A percentile compares a stretch with the other conserved stretches of the same genome.
Evolutionary conservation across 2,329 filamentous ascomycete genomes (phyloP).

Genomic region (Lasiodiplodia theobromae): DNA sequence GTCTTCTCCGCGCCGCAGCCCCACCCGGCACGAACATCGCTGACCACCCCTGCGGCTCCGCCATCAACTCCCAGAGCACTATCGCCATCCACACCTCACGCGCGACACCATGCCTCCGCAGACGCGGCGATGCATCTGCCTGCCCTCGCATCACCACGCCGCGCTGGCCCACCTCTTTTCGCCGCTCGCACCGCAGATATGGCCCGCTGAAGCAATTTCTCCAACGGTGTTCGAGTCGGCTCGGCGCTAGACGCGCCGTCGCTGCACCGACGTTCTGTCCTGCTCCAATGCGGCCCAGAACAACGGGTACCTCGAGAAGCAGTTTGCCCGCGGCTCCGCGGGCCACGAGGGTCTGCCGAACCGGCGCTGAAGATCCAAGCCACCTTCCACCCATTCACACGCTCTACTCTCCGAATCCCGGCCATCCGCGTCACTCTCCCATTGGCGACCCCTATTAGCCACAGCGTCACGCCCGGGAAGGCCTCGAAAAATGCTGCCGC

Average conservation of each 20-base stretch:
- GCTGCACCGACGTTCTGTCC: not conserved
- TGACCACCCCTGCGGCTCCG: not conserved
- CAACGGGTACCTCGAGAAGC: not conserved
- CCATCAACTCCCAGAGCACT: not conserved
- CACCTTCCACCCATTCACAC: not conserved
- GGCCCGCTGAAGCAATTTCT: not conserved
- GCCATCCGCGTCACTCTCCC: not conserved
- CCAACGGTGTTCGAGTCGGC: slow-evolving; percentile 1
- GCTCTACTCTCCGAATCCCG: not conserved
- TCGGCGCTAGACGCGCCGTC: not conserved
- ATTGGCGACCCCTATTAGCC: not conserved
- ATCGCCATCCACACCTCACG: not conserved
- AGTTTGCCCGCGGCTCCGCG: slow-evolving; percentile 5
- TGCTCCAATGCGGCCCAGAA: not conserved
- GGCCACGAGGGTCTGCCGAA: slow-evolving; percentile 2
- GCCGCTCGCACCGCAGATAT: not conserved
- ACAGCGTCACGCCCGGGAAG: not conserved
- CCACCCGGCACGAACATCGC: not conserved
- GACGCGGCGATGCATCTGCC: not conserved
- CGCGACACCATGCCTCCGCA: not conserved
- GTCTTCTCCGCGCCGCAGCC: not conserved
- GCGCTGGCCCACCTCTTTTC: no score
- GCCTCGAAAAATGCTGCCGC: not conserved
- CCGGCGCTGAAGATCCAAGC: slow-evolving; percentile 1
- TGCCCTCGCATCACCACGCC: not conserved